Base-by-base conservation (phyloP, 2,329 filamentous ascomycete species). In the Hypocrella siamensis region DNA sequence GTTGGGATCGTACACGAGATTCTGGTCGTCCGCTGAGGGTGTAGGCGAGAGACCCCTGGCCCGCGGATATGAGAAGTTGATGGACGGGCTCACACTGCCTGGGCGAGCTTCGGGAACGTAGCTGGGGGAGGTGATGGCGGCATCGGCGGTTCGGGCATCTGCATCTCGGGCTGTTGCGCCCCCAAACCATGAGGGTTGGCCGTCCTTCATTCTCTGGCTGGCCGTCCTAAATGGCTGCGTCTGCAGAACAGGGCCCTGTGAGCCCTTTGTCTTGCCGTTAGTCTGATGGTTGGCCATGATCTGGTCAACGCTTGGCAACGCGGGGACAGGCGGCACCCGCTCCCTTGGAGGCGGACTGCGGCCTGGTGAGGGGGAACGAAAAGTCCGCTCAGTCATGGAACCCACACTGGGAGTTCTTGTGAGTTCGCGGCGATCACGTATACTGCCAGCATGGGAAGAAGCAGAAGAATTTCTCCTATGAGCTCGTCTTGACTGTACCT, bases 351-450 rank as follows among this genome's bases (percentile, higher is more conserved):
- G 48, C 28, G 53, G 53, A 35, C 53, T 63, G 62, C 48, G 51
- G 62, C 38, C 52, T 16, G 46, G 82, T 4, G 77, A 92, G 4
- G 76, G 74, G 10, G 79, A 79, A 42, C 86, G 75, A 53, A 94
- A 93, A 1, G 84, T 86, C 35, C 88, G 73, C 51, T 88, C 81
- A 19, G 73, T 78, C 86, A 96, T 93, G 31, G 85, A 93, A 16
- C 75, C 69, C 18, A 70, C 70, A 55, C 86, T 92, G 34, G 64
- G 68, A 24, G 68, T 64, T 45, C 82, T 65, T 38, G 76, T 66
- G 38, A 86, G 58, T 32, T 60, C 58, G 40, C 54, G 36, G 18
- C 34, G 34, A 42, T 41, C 57, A 52, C 36, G 43, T 25, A 58
- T 54, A 30, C 54, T 57, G 40, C 67, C 71, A 22, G 62, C 65